A percentile compares a stretch with the other conserved stretches of the same genome.
Evolutionary conservation across 306 rosid species (phyloP).

Genomic region (Medicago arabica): DNA sequence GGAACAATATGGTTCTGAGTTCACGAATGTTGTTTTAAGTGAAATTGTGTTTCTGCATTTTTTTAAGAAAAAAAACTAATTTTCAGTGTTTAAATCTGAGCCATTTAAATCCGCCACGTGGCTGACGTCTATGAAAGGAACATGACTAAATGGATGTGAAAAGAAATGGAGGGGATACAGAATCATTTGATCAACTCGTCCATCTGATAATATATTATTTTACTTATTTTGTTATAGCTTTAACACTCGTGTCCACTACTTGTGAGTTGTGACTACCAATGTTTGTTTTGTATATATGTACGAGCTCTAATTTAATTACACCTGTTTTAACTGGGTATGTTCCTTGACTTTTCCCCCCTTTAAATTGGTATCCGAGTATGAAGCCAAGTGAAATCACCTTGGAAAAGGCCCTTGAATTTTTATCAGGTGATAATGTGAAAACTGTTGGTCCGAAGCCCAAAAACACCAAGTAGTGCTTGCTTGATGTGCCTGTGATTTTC

Average conservation of each 20-base stretch:
- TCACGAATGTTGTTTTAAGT: no score
- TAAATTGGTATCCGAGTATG: slow-evolving; percentile 53
- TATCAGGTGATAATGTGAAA: slow-evolving; percentile 58
- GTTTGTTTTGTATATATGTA: slow-evolving; percentile 13
- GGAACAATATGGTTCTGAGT: neutral
- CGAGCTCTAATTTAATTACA: neutral
- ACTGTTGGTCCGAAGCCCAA: slow-evolving; percentile 51
- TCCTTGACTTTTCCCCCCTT: slow-evolving; percentile 2
- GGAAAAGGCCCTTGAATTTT: slow-evolving; percentile 72
- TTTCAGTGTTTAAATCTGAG: no score
- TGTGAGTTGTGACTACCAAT: neutral
- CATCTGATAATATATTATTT: neutral
- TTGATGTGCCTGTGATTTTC: neutral
- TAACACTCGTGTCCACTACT: neutral
- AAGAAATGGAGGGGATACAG: no score
- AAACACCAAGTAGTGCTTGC: neutral
- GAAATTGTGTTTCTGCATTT: neutral
- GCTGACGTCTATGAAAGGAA: no score
- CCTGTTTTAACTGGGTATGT: slow-evolving; percentile 7
- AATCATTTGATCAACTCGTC: neutral
- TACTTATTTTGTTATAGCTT: neutral
- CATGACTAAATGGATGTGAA: no score
- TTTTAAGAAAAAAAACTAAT: no score
- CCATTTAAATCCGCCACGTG: no score
- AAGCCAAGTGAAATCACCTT: slow-evolving; percentile 66